Percentiles rank a stretch among this genome's conserved stretches.
These are phyloP conservation scores for Orychophragmus violaceus DNA, from an alignment of 345 rosid species.

Conservation along the genomic window DNA sequence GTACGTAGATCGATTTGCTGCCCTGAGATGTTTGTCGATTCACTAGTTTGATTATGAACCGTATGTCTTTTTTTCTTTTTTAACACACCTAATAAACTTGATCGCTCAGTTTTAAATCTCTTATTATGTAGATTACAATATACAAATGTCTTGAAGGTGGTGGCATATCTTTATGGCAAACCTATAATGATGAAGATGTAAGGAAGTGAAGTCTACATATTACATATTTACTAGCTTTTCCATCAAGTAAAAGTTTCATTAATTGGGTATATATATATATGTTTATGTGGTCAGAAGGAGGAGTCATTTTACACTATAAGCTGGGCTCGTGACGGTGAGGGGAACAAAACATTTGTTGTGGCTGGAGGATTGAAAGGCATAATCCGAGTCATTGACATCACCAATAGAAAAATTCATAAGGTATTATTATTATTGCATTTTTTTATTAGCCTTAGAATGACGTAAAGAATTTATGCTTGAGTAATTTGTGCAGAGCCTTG, in stretches of 20 bases:
- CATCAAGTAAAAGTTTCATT: slow-evolving; percentile 15
- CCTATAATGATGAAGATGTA: slow-evolving; percentile 92
- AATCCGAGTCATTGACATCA: slow-evolving; percentile 77
- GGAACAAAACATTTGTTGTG: slow-evolving; percentile 60
- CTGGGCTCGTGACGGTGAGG: slow-evolving; percentile 75
- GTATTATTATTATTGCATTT: slow-evolving; percentile 34
- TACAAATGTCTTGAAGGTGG: slow-evolving; percentile 96
- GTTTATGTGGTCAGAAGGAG: slow-evolving; percentile 79
- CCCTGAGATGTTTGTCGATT: not conserved
- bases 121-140: slow-evolving; percentile 59
- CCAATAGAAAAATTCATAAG: slow-evolving; percentile 78
- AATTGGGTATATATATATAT: slow-evolving; percentile 40
- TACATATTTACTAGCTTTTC: not conserved
- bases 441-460: not conserved
- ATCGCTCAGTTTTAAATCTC: too few relatives aligned
- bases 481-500: slow-evolving; percentile 62
- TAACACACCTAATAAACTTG: too few relatives aligned
- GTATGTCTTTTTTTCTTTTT: too few relatives aligned
- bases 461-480: not conserved
- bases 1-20: not conserved
- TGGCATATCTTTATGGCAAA: slow-evolving; percentile 69
- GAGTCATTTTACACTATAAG: slow-evolving; percentile 93
- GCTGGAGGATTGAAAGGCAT: slow-evolving; percentile 94
- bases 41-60: too few relatives aligned
- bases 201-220: slow-evolving; percentile 23